Evolutionary conservation across 495 filamentous ascomycete species (phyloP), one percentile per base, ranked within the genome.

Genomic region (Bryoglossum gracile): DNA sequence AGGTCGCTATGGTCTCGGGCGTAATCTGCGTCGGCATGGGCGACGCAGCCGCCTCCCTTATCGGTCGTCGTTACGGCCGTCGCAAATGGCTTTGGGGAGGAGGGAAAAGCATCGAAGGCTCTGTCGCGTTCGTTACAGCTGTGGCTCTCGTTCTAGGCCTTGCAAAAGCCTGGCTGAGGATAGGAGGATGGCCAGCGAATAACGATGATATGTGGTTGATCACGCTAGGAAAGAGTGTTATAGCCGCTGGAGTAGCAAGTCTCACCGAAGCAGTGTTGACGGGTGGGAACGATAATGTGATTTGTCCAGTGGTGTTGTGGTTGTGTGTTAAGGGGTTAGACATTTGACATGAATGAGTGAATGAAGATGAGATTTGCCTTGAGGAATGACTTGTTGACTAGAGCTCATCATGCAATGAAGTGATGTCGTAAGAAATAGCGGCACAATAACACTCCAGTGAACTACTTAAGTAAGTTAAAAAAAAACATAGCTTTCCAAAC

Each of bases 271-370:
- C 92, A 16, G 89, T 96, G 48, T 69, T 97, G 46, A 97, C 94
- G 37, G 94, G 92, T 9, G 92, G 89, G 42, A 99, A 99, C 72
- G 92, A 99, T 70, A 99, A 99, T 72, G 91, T 99, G 21, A 78
- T 96, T 46, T 92, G 97, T 53, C 94, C 94, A n/a, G 78, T 97
- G 33, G 83, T 94, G 46, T 66, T 97, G 42, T 99, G 92, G 92
- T 71, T 87, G 57, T 75, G 92, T 54, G 89, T 95, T 50, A 82
- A 88, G 58, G 83, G 83, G 4, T 65, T 94, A 56, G 76, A 77
- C 30, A 64, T 94, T 47, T 92, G n/a, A n/a, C n/a, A n/a, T n/a
- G n/a, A n/a, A n/a, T n/a, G n/a, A n/a, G n/a, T n/a, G n/a, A n/a
- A n/a, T n/a, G n/a, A n/a, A n/a, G n/a, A n/a, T n/a, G n/a, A n/a